phyloP scores from a whole-genome alignment of 1,139 yeast genomes.

The Insectozyma bohioensis region DNA sequence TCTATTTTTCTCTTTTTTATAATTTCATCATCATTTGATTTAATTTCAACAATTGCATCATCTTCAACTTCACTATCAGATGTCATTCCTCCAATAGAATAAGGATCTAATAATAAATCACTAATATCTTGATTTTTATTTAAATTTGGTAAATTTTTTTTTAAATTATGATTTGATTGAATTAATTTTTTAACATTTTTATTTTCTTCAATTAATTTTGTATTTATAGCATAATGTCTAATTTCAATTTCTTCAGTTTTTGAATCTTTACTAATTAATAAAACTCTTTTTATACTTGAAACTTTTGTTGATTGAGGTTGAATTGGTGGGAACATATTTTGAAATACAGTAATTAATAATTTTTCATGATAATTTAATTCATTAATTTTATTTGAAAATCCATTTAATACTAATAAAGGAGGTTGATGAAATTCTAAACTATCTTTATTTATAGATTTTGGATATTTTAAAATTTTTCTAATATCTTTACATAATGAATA shows the following conservation, averaged over 20 bases:
- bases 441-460: constrained; percentile 66
- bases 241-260: constrained; percentile 73
- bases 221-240: constrained; percentile 88
- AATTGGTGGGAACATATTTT: constrained; percentile 93
- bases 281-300: constrained; percentile 74
- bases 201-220: constrained; percentile 83
- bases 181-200: constrained; percentile 77
- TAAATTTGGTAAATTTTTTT: constrained; percentile 75
- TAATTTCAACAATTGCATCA: constrained; percentile 79
- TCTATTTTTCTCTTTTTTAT: constrained; percentile 18
- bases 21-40: constrained; percentile 41
- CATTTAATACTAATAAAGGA: constrained; percentile 89
- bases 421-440: constrained; percentile 69
- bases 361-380: constrained; percentile 70
- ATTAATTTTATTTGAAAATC: constrained; percentile 59
- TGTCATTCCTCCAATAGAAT: constrained; percentile 75
- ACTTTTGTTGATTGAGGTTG: constrained; percentile 79
- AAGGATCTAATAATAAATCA: constrained; percentile 81
- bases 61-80: constrained; percentile 95
- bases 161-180: constrained; percentile 58
- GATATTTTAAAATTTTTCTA: constrained; percentile 62
- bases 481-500: constrained; percentile 87
- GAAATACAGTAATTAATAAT: constrained; percentile 84
- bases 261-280: constrained; percentile 74
- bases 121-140: constrained; percentile 70